Base-by-base conservation (phyloP, 2,329 filamentous ascomycete genomes). In the Verticillium zaregamsianum region DNA sequence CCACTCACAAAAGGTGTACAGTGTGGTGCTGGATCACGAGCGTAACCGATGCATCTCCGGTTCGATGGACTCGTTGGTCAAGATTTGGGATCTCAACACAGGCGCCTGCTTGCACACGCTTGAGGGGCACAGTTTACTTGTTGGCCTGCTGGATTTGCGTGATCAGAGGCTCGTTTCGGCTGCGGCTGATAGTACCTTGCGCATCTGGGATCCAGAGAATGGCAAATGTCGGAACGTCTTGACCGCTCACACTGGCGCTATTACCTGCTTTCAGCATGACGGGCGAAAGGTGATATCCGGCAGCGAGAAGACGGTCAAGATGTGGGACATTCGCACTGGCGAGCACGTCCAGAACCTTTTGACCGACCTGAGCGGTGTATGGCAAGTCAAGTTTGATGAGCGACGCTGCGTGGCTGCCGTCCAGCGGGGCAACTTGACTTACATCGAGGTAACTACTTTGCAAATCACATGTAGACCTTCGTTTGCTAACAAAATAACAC, bases 261-360 rank as follows among this genome's bases (percentile, higher is more conserved):
- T 99, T 66, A 99, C 95, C 5, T 99, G 95, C 75, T 99, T 99
- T 76, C 95, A 99, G 76, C 95, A 99, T 69, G 95, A 99, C 72
- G 92, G 90, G 0, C 90, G 93, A 67, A 99, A 99, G 73, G 93
- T 99, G 37, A 97, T 99, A 62, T 96, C 92, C 49, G 95, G 95
- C 61, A 97, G 92, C 63, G 95, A 99, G 74, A 89, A 94, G 70
- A 97, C 92, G 3, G 82, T 99, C 66, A 99, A 99, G 81, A 96
- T 99, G 92, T 99, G 95, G 95, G 92, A 99, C 71, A 90, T 97
- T 58, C 87, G 88, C 69, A 96, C 90, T 2, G 95, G 95, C 57
- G 91, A 97, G 69, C 97, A 93, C 73, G 88, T 97, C 59, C 91
- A 94, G 67, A 94, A 99, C 75, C 84, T 99, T 52, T 82, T 99